These are phyloP conservation scores for Chlorophyllum brunneum DNA, from an alignment of 768 basidiomycete genomes.

Conservation along the genomic window DNA sequence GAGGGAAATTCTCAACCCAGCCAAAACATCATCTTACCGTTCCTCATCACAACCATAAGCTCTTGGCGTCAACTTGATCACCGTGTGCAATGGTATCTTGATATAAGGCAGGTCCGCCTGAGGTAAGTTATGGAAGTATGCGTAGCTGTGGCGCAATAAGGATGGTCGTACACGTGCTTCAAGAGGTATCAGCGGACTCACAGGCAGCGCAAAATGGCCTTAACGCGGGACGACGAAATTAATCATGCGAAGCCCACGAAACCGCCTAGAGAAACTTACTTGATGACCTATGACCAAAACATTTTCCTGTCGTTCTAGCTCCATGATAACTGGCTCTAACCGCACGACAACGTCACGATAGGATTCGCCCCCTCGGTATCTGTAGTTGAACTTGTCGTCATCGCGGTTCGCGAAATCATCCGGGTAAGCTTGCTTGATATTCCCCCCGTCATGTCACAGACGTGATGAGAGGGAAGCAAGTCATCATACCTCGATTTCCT, in stretches of 20 bases:
- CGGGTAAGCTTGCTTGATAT: constrained; percentile 81
- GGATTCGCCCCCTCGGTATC: constrained; percentile 95
- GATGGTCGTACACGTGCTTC: neutral
- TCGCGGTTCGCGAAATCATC: constrained; percentile 98
- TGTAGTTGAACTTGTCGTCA: constrained; percentile 99
- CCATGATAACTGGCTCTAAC: constrained; percentile 98
- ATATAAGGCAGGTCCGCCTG: constrained; percentile 97
- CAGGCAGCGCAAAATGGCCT: constrained; percentile 81
- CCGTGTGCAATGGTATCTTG: constrained; percentile 94
- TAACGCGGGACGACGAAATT: constrained; percentile 7
- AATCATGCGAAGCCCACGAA: neutral
- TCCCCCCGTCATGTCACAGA: neutral
- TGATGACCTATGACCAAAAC: constrained; percentile 97
- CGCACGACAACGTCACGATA: constrained; percentile 96
- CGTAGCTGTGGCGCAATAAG: constrained; percentile 59
- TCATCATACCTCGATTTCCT: constrained; percentile 82
- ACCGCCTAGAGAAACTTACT: constrained; percentile 30
- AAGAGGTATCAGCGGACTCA: constrained; percentile 36
- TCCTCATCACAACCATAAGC: constrained; percentile 99
- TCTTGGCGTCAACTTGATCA: constrained; percentile 97
- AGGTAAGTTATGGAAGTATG: constrained; percentile 91
- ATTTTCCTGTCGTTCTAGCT: constrained; percentile 96
- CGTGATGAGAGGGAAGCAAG: neutral
- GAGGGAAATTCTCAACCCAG: neutral
- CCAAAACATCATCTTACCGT: constrained; percentile 43